Conservation (phyloP, 2,329 filamentous ascomycete species). For the Hypoxylon sp. region DNA sequence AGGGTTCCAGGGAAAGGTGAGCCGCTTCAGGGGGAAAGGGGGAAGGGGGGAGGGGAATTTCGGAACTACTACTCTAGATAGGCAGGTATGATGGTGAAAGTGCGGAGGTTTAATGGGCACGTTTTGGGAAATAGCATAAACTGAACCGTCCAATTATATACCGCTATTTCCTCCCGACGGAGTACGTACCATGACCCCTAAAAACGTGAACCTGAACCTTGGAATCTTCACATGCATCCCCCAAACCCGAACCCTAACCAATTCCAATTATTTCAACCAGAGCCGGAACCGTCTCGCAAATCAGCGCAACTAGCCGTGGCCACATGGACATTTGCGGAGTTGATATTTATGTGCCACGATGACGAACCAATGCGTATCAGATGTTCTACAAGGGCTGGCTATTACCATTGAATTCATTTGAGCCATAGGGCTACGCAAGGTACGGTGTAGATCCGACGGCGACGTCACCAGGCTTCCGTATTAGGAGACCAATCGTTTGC, state of each 20-base stretch:
- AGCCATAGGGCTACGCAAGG: conserved; percentile 27
- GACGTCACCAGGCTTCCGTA: conserved; percentile 33
- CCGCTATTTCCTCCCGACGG: not conserved
- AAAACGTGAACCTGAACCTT: not conserved
- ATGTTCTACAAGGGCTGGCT: conserved; percentile 11
- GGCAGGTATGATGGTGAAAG: conserved; percentile 11
- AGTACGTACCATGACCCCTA: conserved; percentile 2
- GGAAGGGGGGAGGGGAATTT: conserved; percentile 2
- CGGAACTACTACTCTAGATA: not conserved
- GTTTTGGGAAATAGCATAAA: conserved; percentile 35
- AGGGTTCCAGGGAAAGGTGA: not conserved
- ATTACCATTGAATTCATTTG: conserved; percentile 8
- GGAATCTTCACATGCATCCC: conserved; percentile 9
- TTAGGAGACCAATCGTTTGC: conserved; percentile 20
- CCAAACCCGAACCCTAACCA: conserved; percentile 3
- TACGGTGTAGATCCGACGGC: conserved; percentile 33
- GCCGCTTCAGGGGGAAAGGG: conserved; percentile 9
- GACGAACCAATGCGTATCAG: conserved; percentile 19
- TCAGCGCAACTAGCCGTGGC: not conserved
- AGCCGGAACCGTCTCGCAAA: not conserved
- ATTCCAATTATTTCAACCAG: conserved; percentile 20
- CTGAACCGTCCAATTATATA: conserved; percentile 18
- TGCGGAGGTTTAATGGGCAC: conserved; percentile 41
- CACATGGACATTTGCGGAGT: conserved; percentile 31
- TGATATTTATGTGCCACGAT: conserved; percentile 23